Percentiles rank a stretch among this genome's conserved stretches.
These are phyloP conservation scores for Daldinia eschscholtzii DNA, from an alignment of 2,329 filamentous ascomycete species.

Conservation along the genomic window DNA sequence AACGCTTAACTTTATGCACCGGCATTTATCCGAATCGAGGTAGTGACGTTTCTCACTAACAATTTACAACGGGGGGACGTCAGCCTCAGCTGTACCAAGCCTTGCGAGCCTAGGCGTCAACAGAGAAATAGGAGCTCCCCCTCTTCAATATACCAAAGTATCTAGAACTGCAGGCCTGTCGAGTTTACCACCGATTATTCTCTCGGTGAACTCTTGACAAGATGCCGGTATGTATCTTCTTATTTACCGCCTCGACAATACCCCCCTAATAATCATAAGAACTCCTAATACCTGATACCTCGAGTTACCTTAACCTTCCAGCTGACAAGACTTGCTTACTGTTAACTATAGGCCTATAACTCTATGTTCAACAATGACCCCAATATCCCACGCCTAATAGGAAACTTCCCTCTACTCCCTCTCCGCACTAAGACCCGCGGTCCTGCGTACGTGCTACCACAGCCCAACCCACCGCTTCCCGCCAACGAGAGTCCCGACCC, in stretches of 20 bases:
- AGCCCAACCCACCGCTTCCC: constrained; percentile 68
- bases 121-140: constrained; percentile 19
- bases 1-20: constrained; percentile 14
- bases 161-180: constrained; percentile 32
- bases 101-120: constrained; percentile 33
- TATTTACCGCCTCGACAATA: constrained; percentile 5
- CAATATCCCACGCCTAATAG: constrained; percentile 71
- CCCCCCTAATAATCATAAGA: constrained; percentile 8
- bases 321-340: constrained; percentile 20
- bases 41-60: constrained; percentile 45
- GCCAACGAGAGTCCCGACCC: constrained; percentile 78
- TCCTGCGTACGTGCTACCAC: constrained; percentile 87
- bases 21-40: constrained; percentile 25
- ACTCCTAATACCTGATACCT: constrained; percentile 8
- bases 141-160: constrained; percentile 15
- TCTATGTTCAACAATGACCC: constrained; percentile 93
- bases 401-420: constrained; percentile 95
- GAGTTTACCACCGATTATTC: constrained; percentile 43
- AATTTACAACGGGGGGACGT: constrained; percentile 36
- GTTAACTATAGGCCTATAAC: constrained; percentile 83
- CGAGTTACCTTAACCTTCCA: constrained; percentile 13
- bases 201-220: constrained; percentile 53
- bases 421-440: constrained; percentile 95
- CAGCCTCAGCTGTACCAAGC: constrained; percentile 41
- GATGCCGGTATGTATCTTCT: constrained; percentile 60